Evolutionary conservation across 1,139 yeast genomes (phyloP).

Genomic region (Blastobotrys aristatus): DNA sequence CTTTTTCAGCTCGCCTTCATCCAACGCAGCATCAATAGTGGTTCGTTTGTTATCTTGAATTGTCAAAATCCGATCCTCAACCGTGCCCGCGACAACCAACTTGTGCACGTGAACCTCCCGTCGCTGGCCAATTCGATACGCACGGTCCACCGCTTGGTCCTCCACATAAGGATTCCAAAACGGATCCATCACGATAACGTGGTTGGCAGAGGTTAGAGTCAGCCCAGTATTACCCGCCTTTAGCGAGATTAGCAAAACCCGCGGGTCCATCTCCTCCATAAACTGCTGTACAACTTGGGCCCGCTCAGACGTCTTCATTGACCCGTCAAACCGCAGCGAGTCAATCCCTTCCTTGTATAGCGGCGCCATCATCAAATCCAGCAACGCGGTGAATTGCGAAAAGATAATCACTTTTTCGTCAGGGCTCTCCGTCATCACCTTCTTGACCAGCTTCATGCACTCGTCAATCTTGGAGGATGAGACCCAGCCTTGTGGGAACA

Average conservation of each 20-base stretch:
- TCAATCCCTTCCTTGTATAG: slow-evolving; percentile 45
- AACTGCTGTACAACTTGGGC: slow-evolving; percentile 59
- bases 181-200: slow-evolving; percentile 85
- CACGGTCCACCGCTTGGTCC: slow-evolving; percentile 94
- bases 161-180: slow-evolving; percentile 97
- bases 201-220: slow-evolving; percentile 89
- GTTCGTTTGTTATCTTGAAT: slow-evolving; percentile 71
- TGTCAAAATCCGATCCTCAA: slow-evolving; percentile 79
- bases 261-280: slow-evolving; percentile 48
- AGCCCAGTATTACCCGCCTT: slow-evolving; percentile 93
- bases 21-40: slow-evolving; percentile 75
- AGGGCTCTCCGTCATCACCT: slow-evolving; percentile 41
- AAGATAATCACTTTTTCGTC: slow-evolving; percentile 70
- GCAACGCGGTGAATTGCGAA: slow-evolving; percentile 76
- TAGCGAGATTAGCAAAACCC: slow-evolving; percentile 65
- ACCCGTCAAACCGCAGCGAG: slow-evolving; percentile 71
- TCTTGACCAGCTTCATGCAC: slow-evolving; percentile 43
- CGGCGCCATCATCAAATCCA: slow-evolving; percentile 62
- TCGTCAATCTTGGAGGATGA: slow-evolving; percentile 45
- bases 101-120: slow-evolving; percentile 70
- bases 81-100: slow-evolving; percentile 58
- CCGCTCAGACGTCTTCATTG: slow-evolving; percentile 64
- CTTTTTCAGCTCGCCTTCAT: slow-evolving; percentile 63
- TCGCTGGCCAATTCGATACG: slow-evolving; percentile 87
- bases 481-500: slow-evolving; percentile 34